Conservation (phyloP, 1,284 basidiomycete genomes). For the Pterulicium gracile region DNA sequence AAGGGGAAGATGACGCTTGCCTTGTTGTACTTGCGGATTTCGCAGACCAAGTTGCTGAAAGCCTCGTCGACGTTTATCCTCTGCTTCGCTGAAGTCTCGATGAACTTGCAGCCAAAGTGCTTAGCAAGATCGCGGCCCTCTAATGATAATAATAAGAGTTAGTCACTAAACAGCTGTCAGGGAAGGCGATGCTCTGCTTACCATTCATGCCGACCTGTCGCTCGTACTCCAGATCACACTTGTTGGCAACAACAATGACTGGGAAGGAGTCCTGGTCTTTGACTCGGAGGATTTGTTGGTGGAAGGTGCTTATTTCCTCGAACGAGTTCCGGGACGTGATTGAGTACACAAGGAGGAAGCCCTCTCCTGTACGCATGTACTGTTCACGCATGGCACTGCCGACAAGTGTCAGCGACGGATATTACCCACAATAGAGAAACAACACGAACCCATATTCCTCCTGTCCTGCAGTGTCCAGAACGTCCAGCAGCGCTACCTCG, state of each 20-base stretch:
- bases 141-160: conserved; percentile 19
- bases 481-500: conserved; percentile 94
- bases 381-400: conserved; percentile 92
- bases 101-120: conserved; percentile 94
- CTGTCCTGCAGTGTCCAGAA: conserved; percentile 97
- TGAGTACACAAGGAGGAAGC: conserved; percentile 97
- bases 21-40: conserved; percentile 96
- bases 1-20: conserved; percentile 20
- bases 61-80: conserved; percentile 98
- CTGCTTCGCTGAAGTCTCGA: conserved; percentile 98
- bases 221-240: conserved; percentile 97
- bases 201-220: conserved; percentile 95
- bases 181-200: no score
- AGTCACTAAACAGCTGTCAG: not conserved
- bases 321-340: conserved; percentile 98
- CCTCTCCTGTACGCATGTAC: conserved; percentile 97
- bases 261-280: conserved; percentile 99
- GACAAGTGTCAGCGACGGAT: not conserved
- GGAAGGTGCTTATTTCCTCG: conserved; percentile 95
- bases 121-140: conserved; percentile 97
- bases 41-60: conserved; percentile 93
- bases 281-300: conserved; percentile 93
- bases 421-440: conserved; percentile 3
- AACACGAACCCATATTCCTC: conserved; percentile 89
- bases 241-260: conserved; percentile 97